phyloP scores from a whole-genome alignment of 1,139 yeast species.

The Lodderomyces elongisporus region DNA sequence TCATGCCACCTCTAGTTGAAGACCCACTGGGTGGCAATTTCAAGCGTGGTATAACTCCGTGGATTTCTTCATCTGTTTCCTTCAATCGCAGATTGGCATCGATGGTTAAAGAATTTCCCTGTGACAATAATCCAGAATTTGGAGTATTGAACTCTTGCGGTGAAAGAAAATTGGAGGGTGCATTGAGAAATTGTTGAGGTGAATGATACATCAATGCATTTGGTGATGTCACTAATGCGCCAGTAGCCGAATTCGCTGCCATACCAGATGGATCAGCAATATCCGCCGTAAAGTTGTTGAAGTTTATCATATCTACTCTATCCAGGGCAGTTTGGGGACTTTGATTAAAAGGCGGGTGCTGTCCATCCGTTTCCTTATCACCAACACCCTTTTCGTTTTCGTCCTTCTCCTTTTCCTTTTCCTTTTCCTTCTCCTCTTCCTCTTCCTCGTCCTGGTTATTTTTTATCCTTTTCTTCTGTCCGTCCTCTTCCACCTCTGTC shows the following conservation, averaged over 20 bases:
- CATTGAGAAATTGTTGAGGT: conserved; percentile 37
- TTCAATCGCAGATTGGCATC: conserved; percentile 38
- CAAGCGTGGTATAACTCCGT: conserved; percentile 57
- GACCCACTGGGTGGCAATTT: conserved; percentile 66
- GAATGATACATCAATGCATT: conserved; percentile 30
- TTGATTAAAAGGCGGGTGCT: neutral
- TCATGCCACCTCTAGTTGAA: conserved; percentile 65
- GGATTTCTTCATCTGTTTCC: conserved; percentile 52
- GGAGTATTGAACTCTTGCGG: conserved; percentile 22
- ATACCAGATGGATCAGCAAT: conserved; percentile 21
- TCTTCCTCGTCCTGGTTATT: neutral
- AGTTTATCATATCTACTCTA: conserved; percentile 17
- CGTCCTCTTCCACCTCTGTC: neutral
- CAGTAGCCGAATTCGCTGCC: conserved; percentile 15
- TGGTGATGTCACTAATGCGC: conserved; percentile 32
- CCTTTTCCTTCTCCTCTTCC: conserved; percentile 1
- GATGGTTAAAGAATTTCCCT: conserved; percentile 5
- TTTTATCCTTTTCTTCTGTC: no score
- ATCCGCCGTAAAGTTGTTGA: conserved; percentile 17
- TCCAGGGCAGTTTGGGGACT: no score
- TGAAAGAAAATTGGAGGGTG: conserved; percentile 32
- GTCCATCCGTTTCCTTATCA: neutral
- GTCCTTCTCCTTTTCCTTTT: no score
- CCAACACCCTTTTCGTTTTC: neutral
- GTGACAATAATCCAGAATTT: conserved; percentile 2